phyloP scores from a whole-genome alignment of 805 yeast genomes.

The Nakazawaea peltata region DNA sequence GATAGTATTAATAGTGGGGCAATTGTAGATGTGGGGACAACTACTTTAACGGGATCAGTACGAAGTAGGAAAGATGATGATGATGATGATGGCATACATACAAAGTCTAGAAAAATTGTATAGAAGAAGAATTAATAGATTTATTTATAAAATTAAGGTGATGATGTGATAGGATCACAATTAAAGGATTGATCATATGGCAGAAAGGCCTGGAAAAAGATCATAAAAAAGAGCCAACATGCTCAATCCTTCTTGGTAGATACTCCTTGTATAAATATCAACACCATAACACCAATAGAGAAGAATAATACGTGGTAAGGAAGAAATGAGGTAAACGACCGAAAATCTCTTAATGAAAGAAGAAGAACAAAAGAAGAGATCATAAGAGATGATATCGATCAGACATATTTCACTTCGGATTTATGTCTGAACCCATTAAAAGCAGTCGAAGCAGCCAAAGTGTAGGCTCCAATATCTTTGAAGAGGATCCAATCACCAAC shows the following conservation, averaged over 20 bases:
- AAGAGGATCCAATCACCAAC: conserved; percentile 94
- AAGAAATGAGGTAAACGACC: too few relatives aligned
- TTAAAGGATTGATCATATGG: too few relatives aligned
- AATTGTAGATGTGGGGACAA: conserved; percentile 15
- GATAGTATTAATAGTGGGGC: conserved; percentile 14
- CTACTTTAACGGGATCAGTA: not conserved
- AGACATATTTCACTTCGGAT: conserved; percentile 55
- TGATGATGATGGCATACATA: not conserved
- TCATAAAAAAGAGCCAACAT: too few relatives aligned
- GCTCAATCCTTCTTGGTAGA: too few relatives aligned
- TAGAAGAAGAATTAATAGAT: conserved; percentile 5
- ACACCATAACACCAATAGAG: too few relatives aligned
- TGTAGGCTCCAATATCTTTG: conserved; percentile 82
- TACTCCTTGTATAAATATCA: too few relatives aligned
- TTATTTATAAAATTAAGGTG: too few relatives aligned
- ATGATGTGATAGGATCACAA: too few relatives aligned
- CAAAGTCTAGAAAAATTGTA: not conserved
- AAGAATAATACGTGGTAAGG: too few relatives aligned
- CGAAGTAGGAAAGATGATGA: conserved; percentile 1
- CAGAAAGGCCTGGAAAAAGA: too few relatives aligned
- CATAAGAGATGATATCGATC: conserved; percentile 2
- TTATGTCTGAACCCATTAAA: conserved; percentile 80
- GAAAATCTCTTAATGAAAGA: not conserved
- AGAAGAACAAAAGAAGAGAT: not conserved
- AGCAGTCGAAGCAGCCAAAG: conserved; percentile 83